These are phyloP conservation scores for Rosellinia necatrix DNA, from an alignment of 2,329 filamentous ascomycete genomes.

Conservation along the genomic window DNA sequence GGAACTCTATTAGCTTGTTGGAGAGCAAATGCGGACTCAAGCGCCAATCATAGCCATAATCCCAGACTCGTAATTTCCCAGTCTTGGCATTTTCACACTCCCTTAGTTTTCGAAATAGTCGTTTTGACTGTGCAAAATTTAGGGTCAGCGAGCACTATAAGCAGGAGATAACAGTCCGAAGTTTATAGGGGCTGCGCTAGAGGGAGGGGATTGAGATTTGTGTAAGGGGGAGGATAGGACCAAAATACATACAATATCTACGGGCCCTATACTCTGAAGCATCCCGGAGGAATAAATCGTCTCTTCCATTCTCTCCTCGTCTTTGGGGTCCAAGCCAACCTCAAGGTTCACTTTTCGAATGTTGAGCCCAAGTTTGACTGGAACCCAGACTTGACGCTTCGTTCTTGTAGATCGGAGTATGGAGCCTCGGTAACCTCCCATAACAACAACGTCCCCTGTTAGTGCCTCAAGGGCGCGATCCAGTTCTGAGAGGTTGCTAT, in stretches of 20 bases:
- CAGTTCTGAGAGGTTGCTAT: conserved; percentile 44
- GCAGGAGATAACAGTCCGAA: neutral
- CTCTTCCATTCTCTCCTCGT: conserved; percentile 82
- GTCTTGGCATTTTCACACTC: conserved; percentile 73
- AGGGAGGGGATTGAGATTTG: neutral
- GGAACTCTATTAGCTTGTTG: conserved; percentile 70
- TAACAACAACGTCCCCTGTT: conserved; percentile 82
- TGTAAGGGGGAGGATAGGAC: neutral
- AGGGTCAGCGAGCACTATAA: neutral
- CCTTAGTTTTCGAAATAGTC: conserved; percentile 77
- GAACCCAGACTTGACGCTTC: conserved; percentile 90
- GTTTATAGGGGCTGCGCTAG: no score
- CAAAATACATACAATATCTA: conserved; percentile 66
- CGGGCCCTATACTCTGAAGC: conserved; percentile 87
- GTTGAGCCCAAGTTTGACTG: conserved; percentile 89
- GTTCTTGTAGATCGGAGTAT: conserved; percentile 83
- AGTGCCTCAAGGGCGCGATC: conserved; percentile 67
- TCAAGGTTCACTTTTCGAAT: conserved; percentile 90
- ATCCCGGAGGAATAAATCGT: conserved; percentile 86
- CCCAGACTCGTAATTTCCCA: conserved; percentile 77
- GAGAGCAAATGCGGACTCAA: conserved; percentile 80
- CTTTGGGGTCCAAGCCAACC: conserved; percentile 78
- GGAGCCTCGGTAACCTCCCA: conserved; percentile 90
- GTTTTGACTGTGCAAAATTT: conserved; percentile 55
- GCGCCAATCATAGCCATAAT: conserved; percentile 96